A percentile compares a stretch with the other conserved stretches of the same genome.
phyloP scores from a whole-genome alignment of 768 basidiomycete genomes.

The Plicaturopsis crispa region DNA sequence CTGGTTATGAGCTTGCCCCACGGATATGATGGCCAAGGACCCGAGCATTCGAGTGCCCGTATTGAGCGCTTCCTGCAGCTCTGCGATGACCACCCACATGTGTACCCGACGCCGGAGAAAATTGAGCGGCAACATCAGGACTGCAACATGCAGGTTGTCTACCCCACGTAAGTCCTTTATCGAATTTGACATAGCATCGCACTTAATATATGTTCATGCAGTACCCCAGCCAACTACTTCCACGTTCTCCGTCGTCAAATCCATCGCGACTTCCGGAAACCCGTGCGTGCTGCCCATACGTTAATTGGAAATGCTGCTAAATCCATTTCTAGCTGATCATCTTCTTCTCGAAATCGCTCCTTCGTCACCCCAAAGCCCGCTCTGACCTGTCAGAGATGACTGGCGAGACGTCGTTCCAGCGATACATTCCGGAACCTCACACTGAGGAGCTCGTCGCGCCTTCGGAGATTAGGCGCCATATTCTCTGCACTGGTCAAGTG shows the following conservation, averaged over 20 bases:
- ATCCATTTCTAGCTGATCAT: constrained; percentile 55
- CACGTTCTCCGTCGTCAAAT: constrained; percentile 95
- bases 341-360: constrained; percentile 95
- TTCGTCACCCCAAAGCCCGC: constrained; percentile 90
- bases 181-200: no score
- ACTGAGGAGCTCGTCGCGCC: constrained; percentile 65
- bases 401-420: constrained; percentile 85
- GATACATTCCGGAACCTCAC: constrained; percentile 84
- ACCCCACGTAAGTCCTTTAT: constrained; percentile 68
- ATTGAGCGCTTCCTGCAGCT: constrained; percentile 96
- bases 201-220: no score
- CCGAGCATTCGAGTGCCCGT: constrained; percentile 94
- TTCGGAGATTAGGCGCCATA: constrained; percentile 85
- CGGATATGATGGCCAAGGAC: constrained; percentile 97
- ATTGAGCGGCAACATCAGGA: constrained; percentile 95
- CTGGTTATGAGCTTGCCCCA: constrained; percentile 86
- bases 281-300: constrained; percentile 37
- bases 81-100: constrained; percentile 92
- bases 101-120: constrained; percentile 85
- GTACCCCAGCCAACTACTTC: constrained; percentile 98
- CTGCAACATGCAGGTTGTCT: constrained; percentile 99
- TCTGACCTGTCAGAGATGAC: constrained; percentile 85
- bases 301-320: not conserved
- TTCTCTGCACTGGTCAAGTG: constrained; percentile 91
- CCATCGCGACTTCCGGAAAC: constrained; percentile 97